A percentile compares a stretch with the other conserved stretches of the same genome.
Evolutionary conservation across 2,329 filamentous ascomycete genomes (phyloP).

Genomic region (Pyrenochaeta sp.): DNA sequence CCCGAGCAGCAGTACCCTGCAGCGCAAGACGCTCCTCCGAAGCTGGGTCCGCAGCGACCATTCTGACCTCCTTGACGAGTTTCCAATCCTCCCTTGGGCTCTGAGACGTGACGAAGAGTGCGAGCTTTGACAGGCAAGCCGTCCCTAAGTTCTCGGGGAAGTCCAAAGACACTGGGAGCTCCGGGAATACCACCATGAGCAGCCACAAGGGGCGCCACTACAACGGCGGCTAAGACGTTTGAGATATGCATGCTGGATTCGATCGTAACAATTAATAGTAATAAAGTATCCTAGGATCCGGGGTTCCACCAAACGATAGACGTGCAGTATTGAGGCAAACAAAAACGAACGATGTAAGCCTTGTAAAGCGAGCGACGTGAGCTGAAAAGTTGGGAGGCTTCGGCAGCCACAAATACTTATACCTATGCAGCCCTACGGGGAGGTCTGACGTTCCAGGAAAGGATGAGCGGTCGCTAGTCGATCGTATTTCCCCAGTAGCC

Average conservation of each 20-base stretch:
- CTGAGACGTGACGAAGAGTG: conserved; percentile 26
- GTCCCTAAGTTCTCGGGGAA: conserved; percentile 38
- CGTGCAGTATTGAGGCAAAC: conserved; percentile 1
- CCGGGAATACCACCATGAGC: conserved; percentile 41
- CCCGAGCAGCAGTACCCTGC: conserved; percentile 45
- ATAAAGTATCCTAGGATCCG: too few species aligned
- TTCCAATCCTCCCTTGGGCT: conserved; percentile 27
- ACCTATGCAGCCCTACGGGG: conserved; percentile 8
- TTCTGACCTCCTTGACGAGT: conserved; percentile 46
- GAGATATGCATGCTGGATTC: conserved; percentile 47
- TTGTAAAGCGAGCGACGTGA: conserved; percentile 8
- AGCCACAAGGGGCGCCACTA: conserved; percentile 41
- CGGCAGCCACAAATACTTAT: conserved; percentile 12
- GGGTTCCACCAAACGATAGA: neutral
- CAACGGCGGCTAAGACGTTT: conserved; percentile 33
- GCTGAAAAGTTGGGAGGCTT: conserved; percentile 1
- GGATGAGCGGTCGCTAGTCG: conserved; percentile 4
- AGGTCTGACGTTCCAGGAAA: conserved; percentile 1
- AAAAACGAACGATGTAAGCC: neutral
- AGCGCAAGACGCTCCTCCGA: conserved; percentile 39
- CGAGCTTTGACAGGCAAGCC: conserved; percentile 30
- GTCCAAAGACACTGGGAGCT: conserved; percentile 44
- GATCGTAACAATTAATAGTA: too few species aligned
- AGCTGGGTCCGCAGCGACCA: conserved; percentile 41
- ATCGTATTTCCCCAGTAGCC: conserved; percentile 8